Percentiles rank a stretch among this genome's conserved stretches.
Evolutionary conservation across 1,139 yeast species (phyloP).

Genomic region (Schwanniomyces etchellsii): DNA sequence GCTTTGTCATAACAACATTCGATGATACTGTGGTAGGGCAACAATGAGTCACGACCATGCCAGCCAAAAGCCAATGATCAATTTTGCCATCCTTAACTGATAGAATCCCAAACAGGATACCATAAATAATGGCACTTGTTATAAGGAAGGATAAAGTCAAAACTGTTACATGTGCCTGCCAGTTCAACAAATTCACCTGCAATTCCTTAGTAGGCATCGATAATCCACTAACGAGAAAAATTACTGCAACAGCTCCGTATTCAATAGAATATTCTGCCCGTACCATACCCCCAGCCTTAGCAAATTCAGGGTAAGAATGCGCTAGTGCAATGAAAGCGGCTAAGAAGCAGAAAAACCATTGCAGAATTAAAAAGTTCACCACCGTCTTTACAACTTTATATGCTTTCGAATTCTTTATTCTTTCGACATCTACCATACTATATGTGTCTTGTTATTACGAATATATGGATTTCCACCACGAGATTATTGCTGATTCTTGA

Average conservation of each 20-base stretch:
- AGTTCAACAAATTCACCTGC: conserved; percentile 54
- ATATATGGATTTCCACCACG: too few relatives aligned
- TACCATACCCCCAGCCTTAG: conserved; percentile 75
- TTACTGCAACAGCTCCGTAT: conserved; percentile 83
- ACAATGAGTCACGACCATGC: conserved; percentile 74
- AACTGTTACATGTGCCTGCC: conserved; percentile 80
- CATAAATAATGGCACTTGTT: conserved; percentile 71
- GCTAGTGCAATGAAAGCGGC: conserved; percentile 74
- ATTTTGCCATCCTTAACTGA: conserved; percentile 52
- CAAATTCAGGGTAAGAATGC: conserved; percentile 73
- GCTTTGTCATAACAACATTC: conserved; percentile 86
- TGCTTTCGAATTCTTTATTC: conserved; percentile 3
- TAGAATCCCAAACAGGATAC: conserved; percentile 63
- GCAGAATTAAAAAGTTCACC: conserved; percentile 25
- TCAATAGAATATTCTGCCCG: conserved; percentile 70
- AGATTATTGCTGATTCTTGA: too few relatives aligned
- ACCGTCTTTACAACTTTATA: conserved; percentile 12
- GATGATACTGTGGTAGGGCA: conserved; percentile 91
- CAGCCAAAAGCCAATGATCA: conserved; percentile 70
- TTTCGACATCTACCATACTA: not conserved
- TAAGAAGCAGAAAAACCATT: conserved; percentile 71
- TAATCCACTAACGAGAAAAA: conserved; percentile 75
- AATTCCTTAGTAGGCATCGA: conserved; percentile 65
- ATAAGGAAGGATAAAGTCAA: conserved; percentile 64
- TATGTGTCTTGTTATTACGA: too few relatives aligned